phyloP scores from a whole-genome alignment of 257 asterid genomes.

The Fraxinus americana region DNA sequence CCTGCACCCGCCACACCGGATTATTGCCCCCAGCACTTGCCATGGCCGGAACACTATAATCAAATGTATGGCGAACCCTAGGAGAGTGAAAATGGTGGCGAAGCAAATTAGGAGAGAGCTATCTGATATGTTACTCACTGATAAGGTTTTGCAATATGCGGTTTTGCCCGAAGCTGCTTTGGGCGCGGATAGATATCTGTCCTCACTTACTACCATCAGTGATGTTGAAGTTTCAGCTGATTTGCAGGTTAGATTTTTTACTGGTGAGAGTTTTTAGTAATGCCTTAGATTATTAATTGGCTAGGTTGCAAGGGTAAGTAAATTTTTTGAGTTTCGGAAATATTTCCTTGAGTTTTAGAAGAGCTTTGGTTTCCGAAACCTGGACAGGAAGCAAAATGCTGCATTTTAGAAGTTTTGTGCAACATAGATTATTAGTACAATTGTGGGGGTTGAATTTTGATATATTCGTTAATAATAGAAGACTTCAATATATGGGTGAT shows the following conservation, averaged over 20 bases:
- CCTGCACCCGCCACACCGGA: conserved; percentile 33
- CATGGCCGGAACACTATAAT: conserved; percentile 27
- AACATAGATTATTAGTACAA: background rate
- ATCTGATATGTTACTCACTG: conserved; percentile 84
- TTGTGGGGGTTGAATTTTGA: background rate
- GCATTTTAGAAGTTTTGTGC: background rate
- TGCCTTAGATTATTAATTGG: too few relatives aligned
- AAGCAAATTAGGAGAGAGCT: conserved; percentile 91
- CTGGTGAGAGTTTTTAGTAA: background rate
- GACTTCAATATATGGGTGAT: background rate
- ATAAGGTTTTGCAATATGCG: conserved; percentile 87
- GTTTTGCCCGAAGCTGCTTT: conserved; percentile 94
- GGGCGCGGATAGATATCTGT: conserved; percentile 93
- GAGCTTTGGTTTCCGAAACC: background rate
- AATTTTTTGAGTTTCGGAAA: background rate
- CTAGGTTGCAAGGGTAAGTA: too few relatives aligned
- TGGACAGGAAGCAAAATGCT: background rate
- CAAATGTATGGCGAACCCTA: conserved; percentile 90
- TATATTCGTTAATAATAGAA: background rate
- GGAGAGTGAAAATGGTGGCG: conserved; percentile 98
- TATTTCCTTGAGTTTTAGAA: background rate
- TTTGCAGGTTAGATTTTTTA: conserved; percentile 64
- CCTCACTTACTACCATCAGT: conserved; percentile 89
- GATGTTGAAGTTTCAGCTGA: conserved; percentile 92
- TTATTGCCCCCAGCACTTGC: conserved; percentile 6